Evolutionary conservation across 179 eudicot species (phyloP), one percentile per base, ranked within the genome.

Genomic region (Silene coronaria): DNA sequence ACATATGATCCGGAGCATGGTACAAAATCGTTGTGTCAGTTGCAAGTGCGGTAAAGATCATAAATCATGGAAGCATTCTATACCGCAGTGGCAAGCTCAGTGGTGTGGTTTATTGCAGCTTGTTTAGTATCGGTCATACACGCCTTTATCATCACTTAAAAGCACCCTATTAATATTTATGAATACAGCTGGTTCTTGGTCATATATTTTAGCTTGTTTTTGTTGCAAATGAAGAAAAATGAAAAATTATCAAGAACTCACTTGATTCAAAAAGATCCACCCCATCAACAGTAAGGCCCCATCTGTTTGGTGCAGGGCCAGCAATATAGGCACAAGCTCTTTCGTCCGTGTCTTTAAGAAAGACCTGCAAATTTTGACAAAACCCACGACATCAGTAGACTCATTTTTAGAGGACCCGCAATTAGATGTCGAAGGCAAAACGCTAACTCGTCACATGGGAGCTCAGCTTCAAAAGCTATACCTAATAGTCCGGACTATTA

Each of bases 311-410:
- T 62, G 98, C 98, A 77, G 98, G 99, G 58, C 99, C 99, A 12
- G 99, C 99, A 77, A 93, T 93, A 78, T 91, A 96, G 28, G 99
- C 99, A 83, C 99, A 93, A 38, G 99, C 99, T 84, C 99, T 86
- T 87, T 96, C 99, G 84, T 96, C 99, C 17, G 99, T 96, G 85
- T 96, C 99, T 84, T 91, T 93, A 75, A 96, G 74, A 81, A 88
- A 89, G 71, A 96, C 96, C 99, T 96, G 87, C 27, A 55, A 76
- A 81, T 17, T 67, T 62, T 60, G 28, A 73, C 6, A 30, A 55
- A 17, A 65, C 10, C 32, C 68, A 12, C 14, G 72, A 38, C 14
- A 24, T 26, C 70, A 21, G 6, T 3, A 21, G 7, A 75, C 28
- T 34, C 34, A 45, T 17, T 24, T 62, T 8, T 68, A 14, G 17